These are phyloP conservation scores for Balamuthia mandrillaris DNA, from an alignment of 208 protist genomes.

Conservation along the genomic window DNA sequence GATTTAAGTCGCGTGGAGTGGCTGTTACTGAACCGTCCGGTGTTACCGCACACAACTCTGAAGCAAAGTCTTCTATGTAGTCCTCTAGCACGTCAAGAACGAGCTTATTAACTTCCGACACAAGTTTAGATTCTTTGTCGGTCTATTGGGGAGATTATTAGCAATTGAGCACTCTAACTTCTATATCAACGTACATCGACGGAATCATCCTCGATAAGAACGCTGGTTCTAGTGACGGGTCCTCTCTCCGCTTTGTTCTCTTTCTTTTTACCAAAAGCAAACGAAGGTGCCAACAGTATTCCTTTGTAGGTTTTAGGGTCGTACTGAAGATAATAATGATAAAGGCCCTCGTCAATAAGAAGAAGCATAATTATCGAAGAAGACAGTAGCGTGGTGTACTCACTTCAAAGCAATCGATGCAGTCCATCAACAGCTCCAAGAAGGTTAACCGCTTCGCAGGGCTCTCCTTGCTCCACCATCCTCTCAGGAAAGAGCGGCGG, in stretches of 20 bases:
- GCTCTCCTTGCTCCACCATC: not conserved
- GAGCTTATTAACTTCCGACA: not conserved
- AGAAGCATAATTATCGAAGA: not conserved
- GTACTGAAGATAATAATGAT: no score
- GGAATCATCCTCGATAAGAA: not conserved
- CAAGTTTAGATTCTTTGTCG: conserved; percentile 27
- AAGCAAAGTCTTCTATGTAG: no score
- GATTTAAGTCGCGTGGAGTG: no score
- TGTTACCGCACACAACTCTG: no score
- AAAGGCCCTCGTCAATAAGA: not conserved
- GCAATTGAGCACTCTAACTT: not conserved
- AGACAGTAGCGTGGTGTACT: not conserved
- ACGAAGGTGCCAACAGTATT: conserved; percentile 29
- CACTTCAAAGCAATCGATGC: not conserved
- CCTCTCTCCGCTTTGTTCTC: not conserved
- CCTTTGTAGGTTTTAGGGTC: not conserved
- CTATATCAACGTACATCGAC: not conserved
- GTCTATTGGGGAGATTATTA: not conserved
- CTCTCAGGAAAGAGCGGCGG: not conserved
- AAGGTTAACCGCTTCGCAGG: not conserved
- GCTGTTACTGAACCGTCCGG: no score
- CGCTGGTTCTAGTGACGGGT: not conserved
- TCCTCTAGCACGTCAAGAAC: conserved; percentile 21
- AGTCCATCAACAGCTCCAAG: not conserved
- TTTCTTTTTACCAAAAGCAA: conserved; percentile 13